These are phyloP conservation scores for Tagetes patula DNA, from an alignment of 129 eudicot species.

Conservation along the genomic window DNA sequence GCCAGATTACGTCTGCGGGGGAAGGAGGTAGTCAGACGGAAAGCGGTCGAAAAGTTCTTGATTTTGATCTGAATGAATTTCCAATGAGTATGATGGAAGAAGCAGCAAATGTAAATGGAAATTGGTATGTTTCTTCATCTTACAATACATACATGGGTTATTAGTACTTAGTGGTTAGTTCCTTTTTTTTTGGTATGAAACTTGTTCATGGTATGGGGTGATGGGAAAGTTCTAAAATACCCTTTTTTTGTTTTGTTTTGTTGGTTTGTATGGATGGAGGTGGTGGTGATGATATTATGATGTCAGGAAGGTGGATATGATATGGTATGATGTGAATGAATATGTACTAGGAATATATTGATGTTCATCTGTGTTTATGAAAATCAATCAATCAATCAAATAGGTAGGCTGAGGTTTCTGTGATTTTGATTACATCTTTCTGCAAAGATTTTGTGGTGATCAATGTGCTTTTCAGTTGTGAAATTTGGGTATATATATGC, in stretches of 20 bases:
- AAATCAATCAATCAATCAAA: conserved; percentile 28
- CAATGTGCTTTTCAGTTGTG: conserved; percentile 5
- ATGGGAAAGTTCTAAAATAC: conserved; percentile 32
- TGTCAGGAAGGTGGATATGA: conserved; percentile 22
- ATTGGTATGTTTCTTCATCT: conserved; percentile 40
- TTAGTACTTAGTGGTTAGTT: not conserved
- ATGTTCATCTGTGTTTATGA: not conserved
- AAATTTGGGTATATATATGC: not conserved
- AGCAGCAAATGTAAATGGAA: conserved; percentile 20
- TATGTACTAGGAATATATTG: conserved; percentile 34
- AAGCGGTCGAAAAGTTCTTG: conserved; percentile 29
- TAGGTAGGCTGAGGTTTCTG: conserved; percentile 7
- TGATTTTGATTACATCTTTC: conserved; percentile 25
- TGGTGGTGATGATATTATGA: conserved; percentile 31
- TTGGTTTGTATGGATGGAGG: conserved; percentile 15
- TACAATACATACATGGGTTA: conserved; percentile 40
- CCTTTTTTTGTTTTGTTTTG: conserved; percentile 17
- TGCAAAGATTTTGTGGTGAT: conserved; percentile 33
- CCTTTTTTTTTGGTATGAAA: conserved; percentile 25
- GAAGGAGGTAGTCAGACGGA: conserved; percentile 45
- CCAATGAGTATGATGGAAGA: conserved; percentile 36
- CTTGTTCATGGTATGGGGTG: conserved; percentile 18
- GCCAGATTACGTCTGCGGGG: conserved; percentile 37
- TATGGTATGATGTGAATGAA: not conserved
- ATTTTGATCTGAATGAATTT: conserved; percentile 57